These are phyloP conservation scores for Phytophthora ohioensis DNA, from an alignment of 352 stramenopile genomes.

Conservation along the genomic window DNA sequence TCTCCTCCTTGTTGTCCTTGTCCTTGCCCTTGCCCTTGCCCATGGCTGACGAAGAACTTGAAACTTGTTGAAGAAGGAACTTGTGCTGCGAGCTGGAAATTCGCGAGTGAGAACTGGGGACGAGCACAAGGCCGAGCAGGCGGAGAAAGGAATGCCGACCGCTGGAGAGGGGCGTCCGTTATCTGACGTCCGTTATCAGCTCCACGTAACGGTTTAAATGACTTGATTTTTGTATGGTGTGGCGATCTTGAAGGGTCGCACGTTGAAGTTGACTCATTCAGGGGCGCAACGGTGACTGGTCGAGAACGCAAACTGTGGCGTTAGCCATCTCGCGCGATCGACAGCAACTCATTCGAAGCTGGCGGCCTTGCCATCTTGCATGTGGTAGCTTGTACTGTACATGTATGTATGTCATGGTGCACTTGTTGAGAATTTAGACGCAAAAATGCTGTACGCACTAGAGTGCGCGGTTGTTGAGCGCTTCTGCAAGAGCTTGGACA, in stretches of 20 bases:
- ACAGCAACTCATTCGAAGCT: conserved; percentile 14
- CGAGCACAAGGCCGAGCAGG: not conserved
- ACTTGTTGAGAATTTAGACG: too few relatives aligned
- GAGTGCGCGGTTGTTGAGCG: conserved; percentile 25
- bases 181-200: not conserved
- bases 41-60: conserved; percentile 16
- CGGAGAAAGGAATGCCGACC: not conserved
- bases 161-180: conserved; percentile 16
- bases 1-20: conserved; percentile 45
- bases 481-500: conserved; percentile 36
- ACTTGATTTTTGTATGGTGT: conserved; percentile 26
- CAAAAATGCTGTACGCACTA: not conserved
- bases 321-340: conserved; percentile 10
- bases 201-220: conserved; percentile 8
- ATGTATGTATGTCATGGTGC: not conserved
- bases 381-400: not conserved
- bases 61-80: conserved; percentile 19
- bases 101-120: conserved; percentile 20
- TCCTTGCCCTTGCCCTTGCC: conserved; percentile 49
- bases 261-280: conserved; percentile 31
- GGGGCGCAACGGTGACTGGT: not conserved
- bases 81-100: conserved; percentile 25
- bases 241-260: conserved; percentile 35
- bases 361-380: not conserved
- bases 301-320: not conserved